Conservation (phyloP, 352 stramenopile genomes). For the Globisporangium alternatum region DNA sequence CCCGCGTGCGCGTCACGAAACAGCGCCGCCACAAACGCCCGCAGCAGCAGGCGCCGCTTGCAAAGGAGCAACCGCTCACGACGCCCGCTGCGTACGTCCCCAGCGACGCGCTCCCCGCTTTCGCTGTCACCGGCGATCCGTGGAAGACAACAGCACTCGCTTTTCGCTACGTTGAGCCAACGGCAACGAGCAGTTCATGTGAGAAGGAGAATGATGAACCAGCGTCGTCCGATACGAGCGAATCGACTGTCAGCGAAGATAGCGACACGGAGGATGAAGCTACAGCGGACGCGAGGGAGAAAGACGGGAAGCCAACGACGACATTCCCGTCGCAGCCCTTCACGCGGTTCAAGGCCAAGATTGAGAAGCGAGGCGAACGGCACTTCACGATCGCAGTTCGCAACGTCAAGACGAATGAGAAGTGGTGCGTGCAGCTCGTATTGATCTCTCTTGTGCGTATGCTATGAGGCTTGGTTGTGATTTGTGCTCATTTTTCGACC, state of each 20-base stretch:
- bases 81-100: background rate
- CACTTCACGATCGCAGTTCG: background rate
- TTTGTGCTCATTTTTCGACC: too few relatives aligned
- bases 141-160: too few relatives aligned
- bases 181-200: background rate
- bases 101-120: background rate
- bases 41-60: background rate
- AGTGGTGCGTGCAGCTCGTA: background rate
- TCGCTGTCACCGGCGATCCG: background rate
- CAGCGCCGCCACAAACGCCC: background rate
- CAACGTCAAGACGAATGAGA: background rate
- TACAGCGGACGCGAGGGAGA: background rate
- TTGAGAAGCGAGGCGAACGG: background rate
- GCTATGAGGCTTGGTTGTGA: background rate
- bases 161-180: too few relatives aligned
- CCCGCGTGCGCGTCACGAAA: background rate
- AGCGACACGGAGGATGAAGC: background rate
- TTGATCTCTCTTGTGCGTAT: too few relatives aligned
- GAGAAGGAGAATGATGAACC: too few relatives aligned
- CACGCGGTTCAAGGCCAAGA: background rate
- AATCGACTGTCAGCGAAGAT: background rate
- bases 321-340: conserved; percentile 1
- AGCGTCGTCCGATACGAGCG: too few relatives aligned
- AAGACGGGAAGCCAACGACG: background rate
- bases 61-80: too few relatives aligned